Evolutionary conservation across 257 asterid species (phyloP), one percentile per base, ranked within the genome.

Genomic region (Paulownia fortunei): DNA sequence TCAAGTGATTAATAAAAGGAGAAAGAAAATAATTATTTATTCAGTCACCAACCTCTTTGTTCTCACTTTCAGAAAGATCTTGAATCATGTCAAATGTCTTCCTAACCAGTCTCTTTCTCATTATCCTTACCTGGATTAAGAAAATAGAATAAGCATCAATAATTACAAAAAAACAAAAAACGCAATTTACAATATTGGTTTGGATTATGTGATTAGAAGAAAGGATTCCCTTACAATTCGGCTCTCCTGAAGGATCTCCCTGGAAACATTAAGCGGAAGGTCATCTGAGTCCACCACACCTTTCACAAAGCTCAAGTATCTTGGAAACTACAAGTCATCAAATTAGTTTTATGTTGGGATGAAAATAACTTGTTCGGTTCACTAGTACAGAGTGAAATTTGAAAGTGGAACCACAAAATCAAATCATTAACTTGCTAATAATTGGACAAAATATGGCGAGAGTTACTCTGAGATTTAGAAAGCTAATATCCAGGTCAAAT

Each of bases 241-340:
- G 91, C 99, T 96, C 90, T 96, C 99, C 84, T 96, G 99, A 12
- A 96, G 97, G 74, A 96, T 96, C 91, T 96, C 99, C 80, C 99
- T 84, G 16, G 99, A 96, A 84, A 96, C 99, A 36, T 96, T 96
- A 63, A 96, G 98, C 41, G 99, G 98, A 81, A 96, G 97, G 77
- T 96, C 99, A 74, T 96, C 93, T 7, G 99, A 96, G 85, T 96
- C 99, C 83, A 96, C 92, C 80, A 96, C 97, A 32, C 98, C 99
- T 89, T 84, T 96, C 76, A 96, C 98, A 76, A 96, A 96, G 94
- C 99, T 93, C 87, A 96, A 80, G 93, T 96, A 96, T 80, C 99
- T 92, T 4, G 99, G 98, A 81, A 96, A 96, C 99, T 96, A 88
- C 88, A 85, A 72, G 39, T 27, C 63, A 70, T 36, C 73, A 74